Evolutionary conservation across 805 yeast genomes (phyloP).

Genomic region (Yarrowia phangngaensis): DNA sequence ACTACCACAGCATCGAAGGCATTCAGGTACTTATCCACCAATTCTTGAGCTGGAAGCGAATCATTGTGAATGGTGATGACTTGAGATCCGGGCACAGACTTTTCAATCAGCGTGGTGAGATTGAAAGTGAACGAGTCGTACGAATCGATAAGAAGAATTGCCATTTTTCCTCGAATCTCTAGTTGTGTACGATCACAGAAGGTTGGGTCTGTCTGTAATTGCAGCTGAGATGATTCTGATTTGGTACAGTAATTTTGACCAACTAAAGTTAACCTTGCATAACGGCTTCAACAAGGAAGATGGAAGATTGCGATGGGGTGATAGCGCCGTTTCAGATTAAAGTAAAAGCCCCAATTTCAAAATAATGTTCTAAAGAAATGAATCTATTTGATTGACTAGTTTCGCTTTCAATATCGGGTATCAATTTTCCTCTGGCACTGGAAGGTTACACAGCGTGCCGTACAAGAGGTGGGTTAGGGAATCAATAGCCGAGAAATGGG

Average conservation of each 20-base stretch:
- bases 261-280: slow-evolving; percentile 25
- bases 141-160: slow-evolving; percentile 73
- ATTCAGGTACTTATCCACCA: slow-evolving; percentile 45
- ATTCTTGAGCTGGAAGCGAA: slow-evolving; percentile 41
- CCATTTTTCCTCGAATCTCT: no score
- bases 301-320: background rate
- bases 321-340: no score
- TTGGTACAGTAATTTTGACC: slow-evolving; percentile 9
- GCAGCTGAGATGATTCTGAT: background rate
- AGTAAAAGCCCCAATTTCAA: no score
- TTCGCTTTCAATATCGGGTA: no score
- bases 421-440: no score
- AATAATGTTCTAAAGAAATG: no score
- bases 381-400: no score
- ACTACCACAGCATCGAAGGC: slow-evolving; percentile 71
- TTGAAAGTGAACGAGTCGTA: slow-evolving; percentile 94
- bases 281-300: background rate
- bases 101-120: slow-evolving; percentile 56
- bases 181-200: no score
- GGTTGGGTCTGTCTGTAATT: no score
- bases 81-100: slow-evolving; percentile 46
- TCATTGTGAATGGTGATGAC: slow-evolving; percentile 64
- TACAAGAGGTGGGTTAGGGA: no score
- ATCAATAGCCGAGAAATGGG: no score
- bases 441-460: no score